These are phyloP conservation scores for Penicillium arizonense DNA, from an alignment of 495 filamentous ascomycete genomes.

Conservation along the genomic window DNA sequence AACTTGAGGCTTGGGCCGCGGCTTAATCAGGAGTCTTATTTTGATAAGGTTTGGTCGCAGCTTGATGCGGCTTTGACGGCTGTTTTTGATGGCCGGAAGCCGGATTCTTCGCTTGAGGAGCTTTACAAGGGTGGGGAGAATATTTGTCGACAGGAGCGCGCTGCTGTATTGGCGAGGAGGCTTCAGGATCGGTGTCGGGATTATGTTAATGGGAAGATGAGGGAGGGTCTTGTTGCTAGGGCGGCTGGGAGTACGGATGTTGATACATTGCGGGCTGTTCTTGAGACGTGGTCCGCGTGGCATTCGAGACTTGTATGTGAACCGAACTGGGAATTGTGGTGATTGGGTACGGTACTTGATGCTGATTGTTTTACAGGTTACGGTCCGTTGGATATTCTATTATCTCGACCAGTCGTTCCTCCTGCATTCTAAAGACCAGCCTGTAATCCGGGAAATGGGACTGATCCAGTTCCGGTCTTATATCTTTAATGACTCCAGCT, in stretches of 20 bases:
- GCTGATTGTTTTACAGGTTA: conserved; percentile 46
- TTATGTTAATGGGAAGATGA: conserved; percentile 58
- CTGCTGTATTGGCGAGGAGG: conserved; percentile 59
- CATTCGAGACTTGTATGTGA: conserved; percentile 65
- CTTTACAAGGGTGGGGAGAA: conserved; percentile 90
- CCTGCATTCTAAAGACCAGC: conserved; percentile 57
- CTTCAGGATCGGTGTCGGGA: conserved; percentile 61
- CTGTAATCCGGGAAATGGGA: conserved; percentile 59
- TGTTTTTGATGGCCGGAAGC: conserved; percentile 64
- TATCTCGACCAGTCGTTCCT: conserved; percentile 91
- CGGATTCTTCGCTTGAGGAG: conserved; percentile 72
- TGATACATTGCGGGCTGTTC: conserved; percentile 61
- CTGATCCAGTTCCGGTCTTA: conserved; percentile 55
- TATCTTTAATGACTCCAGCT: conserved; percentile 51
- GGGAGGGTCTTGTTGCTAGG: conserved; percentile 49
- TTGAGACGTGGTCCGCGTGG: conserved; percentile 77
- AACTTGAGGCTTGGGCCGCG: conserved; percentile 66
- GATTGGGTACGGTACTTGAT: conserved; percentile 6
- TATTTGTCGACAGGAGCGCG: conserved; percentile 73
- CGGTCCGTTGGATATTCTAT: conserved; percentile 82
- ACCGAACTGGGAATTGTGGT: background rate
- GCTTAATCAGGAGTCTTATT: conserved; percentile 66
- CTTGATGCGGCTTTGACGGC: conserved; percentile 68
- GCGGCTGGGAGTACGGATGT: conserved; percentile 53
- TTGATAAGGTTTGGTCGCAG: conserved; percentile 66